phyloP scores from a whole-genome alignment of 2,329 filamentous ascomycete species.

The Xylaria sp. region DNA sequence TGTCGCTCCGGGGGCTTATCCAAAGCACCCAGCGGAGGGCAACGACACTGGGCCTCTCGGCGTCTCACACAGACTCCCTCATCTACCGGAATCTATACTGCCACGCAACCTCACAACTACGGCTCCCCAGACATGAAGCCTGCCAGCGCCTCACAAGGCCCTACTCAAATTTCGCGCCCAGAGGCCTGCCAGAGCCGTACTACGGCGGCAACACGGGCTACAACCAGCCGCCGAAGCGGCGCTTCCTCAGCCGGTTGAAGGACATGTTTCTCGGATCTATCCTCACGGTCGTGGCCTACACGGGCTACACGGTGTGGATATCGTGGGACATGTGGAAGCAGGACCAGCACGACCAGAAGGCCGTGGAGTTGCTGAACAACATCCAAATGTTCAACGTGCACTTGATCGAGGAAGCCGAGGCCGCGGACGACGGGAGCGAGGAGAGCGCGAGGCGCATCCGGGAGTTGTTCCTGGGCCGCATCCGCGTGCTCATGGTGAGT shows the following conservation, averaged over 20 bases:
- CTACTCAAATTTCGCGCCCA: constrained; percentile 14
- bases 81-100: background rate
- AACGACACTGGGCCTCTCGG: background rate
- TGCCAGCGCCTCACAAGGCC: background rate
- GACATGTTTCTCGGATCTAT: constrained; percentile 11
- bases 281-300: background rate
- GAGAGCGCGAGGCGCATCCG: background rate
- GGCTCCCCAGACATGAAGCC: background rate
- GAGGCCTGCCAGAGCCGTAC: background rate
- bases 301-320: background rate
- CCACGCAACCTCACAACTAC: background rate
- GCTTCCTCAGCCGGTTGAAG: constrained; percentile 2
- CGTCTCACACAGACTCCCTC: background rate
- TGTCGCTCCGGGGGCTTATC: constrained; percentile 3
- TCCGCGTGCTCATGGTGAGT: background rate
- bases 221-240: constrained; percentile 1
- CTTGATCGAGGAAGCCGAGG: background rate
- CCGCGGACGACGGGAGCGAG: background rate
- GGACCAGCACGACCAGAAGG: background rate
- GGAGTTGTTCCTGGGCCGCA: background rate
- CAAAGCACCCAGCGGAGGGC: background rate
- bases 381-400: background rate
- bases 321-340: background rate
- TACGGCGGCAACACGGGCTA: background rate
- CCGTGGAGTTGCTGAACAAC: fast-evolving